These are phyloP conservation scores for Eragrostis nindensis DNA, from an alignment of 176 grass and related monocot species.

Conservation along the genomic window DNA sequence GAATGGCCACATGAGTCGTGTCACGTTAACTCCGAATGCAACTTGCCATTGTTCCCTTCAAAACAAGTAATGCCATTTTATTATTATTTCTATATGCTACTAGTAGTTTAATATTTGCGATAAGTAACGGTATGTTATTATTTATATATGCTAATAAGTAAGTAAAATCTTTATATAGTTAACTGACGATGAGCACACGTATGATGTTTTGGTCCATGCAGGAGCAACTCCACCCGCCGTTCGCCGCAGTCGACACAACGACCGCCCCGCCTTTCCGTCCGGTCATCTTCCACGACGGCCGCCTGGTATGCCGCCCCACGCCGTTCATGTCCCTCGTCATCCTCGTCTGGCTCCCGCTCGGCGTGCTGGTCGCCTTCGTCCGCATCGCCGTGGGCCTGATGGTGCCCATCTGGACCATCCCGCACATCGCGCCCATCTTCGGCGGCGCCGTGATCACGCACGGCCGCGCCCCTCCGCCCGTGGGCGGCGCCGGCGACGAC, in stretches of 20 bases:
- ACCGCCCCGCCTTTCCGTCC: constrained; percentile 51
- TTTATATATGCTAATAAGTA: no score
- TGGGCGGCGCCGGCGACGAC: background rate
- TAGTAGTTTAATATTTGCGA: no score
- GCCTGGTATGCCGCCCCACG: constrained; percentile 72
- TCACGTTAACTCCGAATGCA: background rate
- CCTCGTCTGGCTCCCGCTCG: constrained; percentile 83
- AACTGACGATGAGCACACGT: background rate
- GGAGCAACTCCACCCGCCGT: constrained; percentile 59
- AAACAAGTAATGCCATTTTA: background rate
- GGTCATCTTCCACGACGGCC: constrained; percentile 93
- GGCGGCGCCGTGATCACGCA: constrained; percentile 68
- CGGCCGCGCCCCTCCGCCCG: constrained; percentile 47
- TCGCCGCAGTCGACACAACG: constrained; percentile 21
- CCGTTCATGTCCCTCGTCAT: constrained; percentile 69
- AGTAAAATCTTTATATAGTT: no score
- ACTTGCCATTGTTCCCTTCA: background rate
- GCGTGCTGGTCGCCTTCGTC: constrained; percentile 60
- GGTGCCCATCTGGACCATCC: constrained; percentile 63
- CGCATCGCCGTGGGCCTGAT: constrained; percentile 70
- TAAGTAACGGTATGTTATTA: no score
- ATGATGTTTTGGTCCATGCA: constrained; percentile 29
- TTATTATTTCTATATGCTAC: no score
- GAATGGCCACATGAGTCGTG: constrained; percentile 11
- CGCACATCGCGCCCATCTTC: constrained; percentile 53